Evolutionary conservation across 2,329 filamentous ascomycete species (phyloP).

Genomic region (Tolypocladium sp.): DNA sequence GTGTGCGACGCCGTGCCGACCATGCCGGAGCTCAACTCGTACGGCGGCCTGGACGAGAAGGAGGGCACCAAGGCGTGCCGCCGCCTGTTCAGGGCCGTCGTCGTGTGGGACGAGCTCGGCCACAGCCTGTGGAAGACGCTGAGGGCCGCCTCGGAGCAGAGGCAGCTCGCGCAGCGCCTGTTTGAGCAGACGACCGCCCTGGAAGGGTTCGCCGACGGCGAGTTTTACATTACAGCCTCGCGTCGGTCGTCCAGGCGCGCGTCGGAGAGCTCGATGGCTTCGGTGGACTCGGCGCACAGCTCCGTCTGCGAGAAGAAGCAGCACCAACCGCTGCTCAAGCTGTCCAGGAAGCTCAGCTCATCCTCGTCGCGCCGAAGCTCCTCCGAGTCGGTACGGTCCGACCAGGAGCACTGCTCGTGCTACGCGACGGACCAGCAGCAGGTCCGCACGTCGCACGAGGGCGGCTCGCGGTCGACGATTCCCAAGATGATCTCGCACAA

Average conservation of each 20-base stretch:
- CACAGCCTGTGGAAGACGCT: conserved; percentile 22
- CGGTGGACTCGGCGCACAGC: not conserved
- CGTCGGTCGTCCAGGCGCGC: not conserved
- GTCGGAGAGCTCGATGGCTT: conserved; percentile 1
- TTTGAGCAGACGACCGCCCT: not conserved
- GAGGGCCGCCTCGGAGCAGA: conserved; percentile 8
- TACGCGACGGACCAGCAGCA: not conserved
- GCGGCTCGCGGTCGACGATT: not conserved
- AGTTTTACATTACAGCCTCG: not conserved
- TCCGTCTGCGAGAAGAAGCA: not conserved
- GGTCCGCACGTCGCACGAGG: too few species aligned
- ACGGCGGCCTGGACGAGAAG: conserved; percentile 20
- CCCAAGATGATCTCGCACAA: not conserved
- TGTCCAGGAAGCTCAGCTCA: conserved; percentile 1
- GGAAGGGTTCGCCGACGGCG: not conserved
- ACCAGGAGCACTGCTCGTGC: not conserved
- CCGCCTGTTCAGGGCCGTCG: conserved; percentile 26
- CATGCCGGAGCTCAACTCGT: conserved; percentile 22
- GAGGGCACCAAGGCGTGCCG: conserved; percentile 26
- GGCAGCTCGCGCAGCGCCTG: conserved; percentile 3
- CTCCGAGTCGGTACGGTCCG: not conserved
- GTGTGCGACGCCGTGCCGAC: conserved; percentile 22
- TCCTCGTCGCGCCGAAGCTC: not conserved
- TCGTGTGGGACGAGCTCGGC: conserved; percentile 28
- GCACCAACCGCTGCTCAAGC: not conserved